phyloP scores from a whole-genome alignment of 495 filamentous ascomycete species.

The Pseudomonodictys pantanalensis region DNA sequence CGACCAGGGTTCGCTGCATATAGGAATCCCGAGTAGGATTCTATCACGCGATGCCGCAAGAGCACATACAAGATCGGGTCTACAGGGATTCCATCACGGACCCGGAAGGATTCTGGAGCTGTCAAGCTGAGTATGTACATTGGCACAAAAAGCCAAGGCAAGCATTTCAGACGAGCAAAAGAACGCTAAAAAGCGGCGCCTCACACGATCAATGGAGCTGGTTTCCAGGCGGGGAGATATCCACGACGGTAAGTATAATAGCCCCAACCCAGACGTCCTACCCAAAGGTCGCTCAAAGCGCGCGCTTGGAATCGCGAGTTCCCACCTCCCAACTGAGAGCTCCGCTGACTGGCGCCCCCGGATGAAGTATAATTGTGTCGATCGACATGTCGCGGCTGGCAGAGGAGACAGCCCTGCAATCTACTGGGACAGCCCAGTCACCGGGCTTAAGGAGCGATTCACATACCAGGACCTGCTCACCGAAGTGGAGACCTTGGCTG shows the following conservation, averaged over 20 bases:
- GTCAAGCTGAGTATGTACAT: slow-evolving; percentile 68
- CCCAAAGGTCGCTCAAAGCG: no score
- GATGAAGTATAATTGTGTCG: slow-evolving; percentile 88
- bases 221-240: slow-evolving; percentile 88
- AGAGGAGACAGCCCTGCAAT: slow-evolving; percentile 71
- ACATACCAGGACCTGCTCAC: slow-evolving; percentile 72
- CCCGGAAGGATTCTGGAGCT: slow-evolving; percentile 73
- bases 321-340: no score
- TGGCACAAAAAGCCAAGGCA: slow-evolving; percentile 72
- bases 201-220: slow-evolving; percentile 69
- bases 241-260: no score
- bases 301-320: no score
- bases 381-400: slow-evolving; percentile 65
- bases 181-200: slow-evolving; percentile 49
- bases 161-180: slow-evolving; percentile 46
- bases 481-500: slow-evolving; percentile 83
- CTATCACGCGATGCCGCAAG: no score
- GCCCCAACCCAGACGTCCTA: no score
- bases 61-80: slow-evolving; percentile 39
- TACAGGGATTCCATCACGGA: slow-evolving; percentile 50
- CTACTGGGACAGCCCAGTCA: slow-evolving; percentile 85
- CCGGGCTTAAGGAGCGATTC: slow-evolving; percentile 64
- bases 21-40: no score
- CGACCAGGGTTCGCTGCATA: no score
- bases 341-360: no score